These are phyloP conservation scores for Ascochyta lentis DNA, from an alignment of 2,329 filamentous ascomycete species.

Conservation along the genomic window DNA sequence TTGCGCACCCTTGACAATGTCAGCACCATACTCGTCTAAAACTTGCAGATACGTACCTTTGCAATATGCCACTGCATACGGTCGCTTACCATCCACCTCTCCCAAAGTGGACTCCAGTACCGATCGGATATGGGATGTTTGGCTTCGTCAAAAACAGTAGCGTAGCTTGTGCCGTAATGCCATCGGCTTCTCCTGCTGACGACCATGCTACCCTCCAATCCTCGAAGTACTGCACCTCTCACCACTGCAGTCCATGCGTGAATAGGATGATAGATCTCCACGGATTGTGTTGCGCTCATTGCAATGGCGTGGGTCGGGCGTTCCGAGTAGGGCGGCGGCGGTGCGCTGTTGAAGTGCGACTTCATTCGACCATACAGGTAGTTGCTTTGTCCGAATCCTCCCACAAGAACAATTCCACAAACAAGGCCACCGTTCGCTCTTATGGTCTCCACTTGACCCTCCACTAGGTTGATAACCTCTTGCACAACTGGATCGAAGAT, in stretches of 20 bases:
- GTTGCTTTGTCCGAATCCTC: conserved; percentile 81
- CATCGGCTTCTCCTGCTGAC: conserved; percentile 75
- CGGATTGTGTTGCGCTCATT: conserved; percentile 61
- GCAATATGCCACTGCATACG: conserved; percentile 87
- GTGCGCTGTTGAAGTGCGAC: conserved; percentile 65
- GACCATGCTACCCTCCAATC: conserved; percentile 80
- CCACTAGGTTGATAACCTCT: conserved; percentile 51
- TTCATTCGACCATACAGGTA: conserved; percentile 75
- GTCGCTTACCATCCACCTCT: conserved; percentile 82
- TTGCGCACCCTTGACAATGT: conserved; percentile 66
- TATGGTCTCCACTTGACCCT: conserved; percentile 54
- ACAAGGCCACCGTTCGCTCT: conserved; percentile 49
- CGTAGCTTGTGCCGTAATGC: conserved; percentile 82
- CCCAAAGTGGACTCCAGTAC: conserved; percentile 82
- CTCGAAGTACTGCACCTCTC: conserved; percentile 75
- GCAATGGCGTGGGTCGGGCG: conserved; percentile 69
- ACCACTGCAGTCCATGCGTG: conserved; percentile 85
- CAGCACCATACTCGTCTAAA: neutral
- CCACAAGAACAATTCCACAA: conserved; percentile 78
- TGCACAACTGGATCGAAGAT: conserved; percentile 79
- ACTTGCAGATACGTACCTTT: conserved; percentile 60
- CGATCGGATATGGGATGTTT: conserved; percentile 75
- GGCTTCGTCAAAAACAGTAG: conserved; percentile 78
- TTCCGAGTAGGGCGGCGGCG: conserved; percentile 68
- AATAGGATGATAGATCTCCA: conserved; percentile 82